Conservation (phyloP, 768 basidiomycete genomes). For the Rubroboletus satanas region DNA sequence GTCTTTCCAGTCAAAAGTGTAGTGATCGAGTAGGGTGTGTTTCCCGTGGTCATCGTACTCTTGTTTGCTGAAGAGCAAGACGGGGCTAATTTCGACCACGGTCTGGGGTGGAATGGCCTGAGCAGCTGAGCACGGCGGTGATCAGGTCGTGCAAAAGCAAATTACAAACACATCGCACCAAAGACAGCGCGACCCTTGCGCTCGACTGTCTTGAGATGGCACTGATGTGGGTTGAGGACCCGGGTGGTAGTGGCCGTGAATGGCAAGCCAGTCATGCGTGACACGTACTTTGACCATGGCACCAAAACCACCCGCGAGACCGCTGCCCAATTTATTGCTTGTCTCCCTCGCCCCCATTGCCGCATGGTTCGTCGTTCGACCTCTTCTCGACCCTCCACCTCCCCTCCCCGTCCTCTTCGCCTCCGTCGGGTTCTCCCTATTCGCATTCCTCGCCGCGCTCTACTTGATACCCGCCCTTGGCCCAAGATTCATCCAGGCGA, state of each 20-base stretch:
- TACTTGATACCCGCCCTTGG: conserved; percentile 83
- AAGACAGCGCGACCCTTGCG: conserved; percentile 63
- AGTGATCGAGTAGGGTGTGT: conserved; percentile 67
- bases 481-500: conserved; percentile 73
- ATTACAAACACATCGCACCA: conserved; percentile 37
- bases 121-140: conserved; percentile 31
- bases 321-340: conserved; percentile 49
- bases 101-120: conserved; percentile 46
- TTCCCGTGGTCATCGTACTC: conserved; percentile 67
- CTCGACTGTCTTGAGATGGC: conserved; percentile 41
- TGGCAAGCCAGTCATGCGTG: conserved; percentile 7
- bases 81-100: conserved; percentile 81
- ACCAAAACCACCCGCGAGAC: conserved; percentile 38
- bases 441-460: conserved; percentile 74
- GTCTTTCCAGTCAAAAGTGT: conserved; percentile 73
- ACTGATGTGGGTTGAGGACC: conserved; percentile 45
- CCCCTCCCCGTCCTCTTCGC: conserved; percentile 71
- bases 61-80: conserved; percentile 64
- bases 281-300: conserved; percentile 14
- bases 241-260: conserved; percentile 9
- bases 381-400: conserved; percentile 65
- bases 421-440: conserved; percentile 77
- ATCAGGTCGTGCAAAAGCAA: not conserved
- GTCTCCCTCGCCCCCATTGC: conserved; percentile 63
- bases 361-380: conserved; percentile 68